Percentiles rank a stretch among this genome's conserved stretches.
These are phyloP conservation scores for Kluyveromyces siamensis DNA, from an alignment of 805 yeast species.

Conservation along the genomic window DNA sequence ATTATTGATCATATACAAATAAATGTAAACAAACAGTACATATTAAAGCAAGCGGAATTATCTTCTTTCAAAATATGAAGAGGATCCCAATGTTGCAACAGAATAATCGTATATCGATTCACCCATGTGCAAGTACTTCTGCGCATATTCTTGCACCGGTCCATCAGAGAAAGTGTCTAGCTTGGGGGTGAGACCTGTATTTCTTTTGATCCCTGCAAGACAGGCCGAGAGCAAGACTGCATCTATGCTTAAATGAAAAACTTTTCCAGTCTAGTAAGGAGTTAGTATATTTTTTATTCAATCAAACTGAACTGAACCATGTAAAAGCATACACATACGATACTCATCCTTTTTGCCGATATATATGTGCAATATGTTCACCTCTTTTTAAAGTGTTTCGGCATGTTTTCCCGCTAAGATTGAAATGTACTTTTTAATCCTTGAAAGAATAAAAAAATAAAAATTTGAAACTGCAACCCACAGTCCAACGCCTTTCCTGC, in stretches of 20 bases:
- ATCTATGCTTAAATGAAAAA: constrained; percentile 50
- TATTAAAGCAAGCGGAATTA: constrained; percentile 13
- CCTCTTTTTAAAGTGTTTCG: no score
- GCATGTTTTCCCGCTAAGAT: no score
- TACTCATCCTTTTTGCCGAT: neutral
- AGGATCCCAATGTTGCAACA: constrained; percentile 59
- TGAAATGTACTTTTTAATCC: neutral
- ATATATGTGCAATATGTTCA: neutral
- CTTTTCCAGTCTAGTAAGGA: constrained; percentile 38
- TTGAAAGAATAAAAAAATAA: neutral
- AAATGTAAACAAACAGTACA: neutral
- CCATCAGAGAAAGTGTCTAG: constrained; percentile 37
- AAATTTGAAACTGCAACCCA: neutral
- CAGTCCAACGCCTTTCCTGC: neutral
- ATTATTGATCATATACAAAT: neutral
- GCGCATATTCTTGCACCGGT: constrained; percentile 42
- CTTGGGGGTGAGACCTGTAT: constrained; percentile 60
- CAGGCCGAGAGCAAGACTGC: constrained; percentile 55
- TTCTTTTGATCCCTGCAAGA: constrained; percentile 63
- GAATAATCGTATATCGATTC: constrained; percentile 71
- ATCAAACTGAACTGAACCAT: neutral
- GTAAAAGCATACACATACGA: neutral
- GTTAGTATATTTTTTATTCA: constrained; percentile 1
- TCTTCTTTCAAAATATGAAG: constrained; percentile 63
- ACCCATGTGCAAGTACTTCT: constrained; percentile 73